These are phyloP conservation scores for Cetraspora pellucida DNA, from an alignment of 192 early-diverging fungal species.

Conservation along the genomic window DNA sequence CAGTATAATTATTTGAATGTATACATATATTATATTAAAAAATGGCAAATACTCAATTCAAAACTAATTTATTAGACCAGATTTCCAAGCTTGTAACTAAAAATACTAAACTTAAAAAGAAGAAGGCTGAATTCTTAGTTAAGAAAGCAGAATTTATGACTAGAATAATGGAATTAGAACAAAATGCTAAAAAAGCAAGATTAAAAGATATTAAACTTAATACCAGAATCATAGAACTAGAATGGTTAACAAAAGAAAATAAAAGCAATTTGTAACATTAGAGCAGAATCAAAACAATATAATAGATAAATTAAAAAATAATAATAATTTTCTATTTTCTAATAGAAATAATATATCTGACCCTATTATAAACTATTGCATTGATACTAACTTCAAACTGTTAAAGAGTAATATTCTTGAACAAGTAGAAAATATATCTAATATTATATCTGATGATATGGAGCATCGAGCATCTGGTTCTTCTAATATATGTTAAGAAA, in stretches of 20 bases:
- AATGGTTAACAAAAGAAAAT: background rate
- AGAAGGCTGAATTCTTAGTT: background rate
- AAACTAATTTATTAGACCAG: background rate
- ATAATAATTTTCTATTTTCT: background rate
- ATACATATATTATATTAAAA: background rate
- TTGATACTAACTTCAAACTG: slow-evolving; percentile 5
- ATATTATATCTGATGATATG: background rate
- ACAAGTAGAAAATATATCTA: background rate
- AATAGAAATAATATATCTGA: background rate
- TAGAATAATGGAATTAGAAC: background rate
- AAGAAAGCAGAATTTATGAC: background rate
- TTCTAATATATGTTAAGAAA: background rate
- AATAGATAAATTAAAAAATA: background rate
- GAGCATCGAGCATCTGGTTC: background rate
- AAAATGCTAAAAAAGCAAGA: background rate
- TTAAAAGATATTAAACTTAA: slow-evolving; percentile 8
- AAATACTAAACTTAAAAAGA: background rate
- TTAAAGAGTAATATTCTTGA: background rate
- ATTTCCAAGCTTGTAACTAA: background rate
- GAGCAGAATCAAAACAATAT: background rate
- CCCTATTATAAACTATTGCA: background rate
- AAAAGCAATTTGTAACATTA: background rate
- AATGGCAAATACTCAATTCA: background rate
- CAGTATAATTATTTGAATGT: background rate
- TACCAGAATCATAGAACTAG: slow-evolving; percentile 2